Evolutionary conservation across 257 asterid genomes (phyloP).

Genomic region (Primulina eburnea): DNA sequence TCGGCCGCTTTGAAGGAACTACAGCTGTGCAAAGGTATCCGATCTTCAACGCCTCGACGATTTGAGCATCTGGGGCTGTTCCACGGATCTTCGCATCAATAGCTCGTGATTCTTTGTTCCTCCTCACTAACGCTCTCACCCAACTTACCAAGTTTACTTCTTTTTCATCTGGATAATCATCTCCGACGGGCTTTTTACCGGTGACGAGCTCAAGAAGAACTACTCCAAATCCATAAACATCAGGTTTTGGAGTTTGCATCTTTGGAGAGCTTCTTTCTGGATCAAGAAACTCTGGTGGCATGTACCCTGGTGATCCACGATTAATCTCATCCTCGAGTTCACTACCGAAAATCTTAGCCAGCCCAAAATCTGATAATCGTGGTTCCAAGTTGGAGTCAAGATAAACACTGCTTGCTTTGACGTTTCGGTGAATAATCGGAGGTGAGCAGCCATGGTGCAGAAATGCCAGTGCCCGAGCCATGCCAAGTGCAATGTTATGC

Average conservation of each 20-base stretch:
- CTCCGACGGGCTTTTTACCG: conserved; percentile 66
- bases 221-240: conserved; percentile 79
- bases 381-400: conserved; percentile 72
- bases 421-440: conserved; percentile 74
- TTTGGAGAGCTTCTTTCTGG: conserved; percentile 47
- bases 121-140: conserved; percentile 70
- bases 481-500: conserved; percentile 71
- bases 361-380: conserved; percentile 72
- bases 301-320: conserved; percentile 60
- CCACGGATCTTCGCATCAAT: conserved; percentile 68
- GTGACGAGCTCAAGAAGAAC: conserved; percentile 74
- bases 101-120: conserved; percentile 42
- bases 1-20: conserved; percentile 65
- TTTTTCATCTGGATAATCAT: conserved; percentile 50
- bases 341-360: conserved; percentile 65
- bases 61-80: conserved; percentile 53
- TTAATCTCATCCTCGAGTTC: conserved; percentile 58
- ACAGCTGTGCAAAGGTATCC: conserved; percentile 91
- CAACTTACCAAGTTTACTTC: conserved; percentile 58
- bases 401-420: conserved; percentile 81
- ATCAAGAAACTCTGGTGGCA: conserved; percentile 70
- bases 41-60: conserved; percentile 76
- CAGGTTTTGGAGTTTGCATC: conserved; percentile 64
- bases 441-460: conserved; percentile 92
- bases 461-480: conserved; percentile 83